These are phyloP conservation scores for Geranium incanum DNA, from an alignment of 441 rosid genomes.

Conservation along the genomic window DNA sequence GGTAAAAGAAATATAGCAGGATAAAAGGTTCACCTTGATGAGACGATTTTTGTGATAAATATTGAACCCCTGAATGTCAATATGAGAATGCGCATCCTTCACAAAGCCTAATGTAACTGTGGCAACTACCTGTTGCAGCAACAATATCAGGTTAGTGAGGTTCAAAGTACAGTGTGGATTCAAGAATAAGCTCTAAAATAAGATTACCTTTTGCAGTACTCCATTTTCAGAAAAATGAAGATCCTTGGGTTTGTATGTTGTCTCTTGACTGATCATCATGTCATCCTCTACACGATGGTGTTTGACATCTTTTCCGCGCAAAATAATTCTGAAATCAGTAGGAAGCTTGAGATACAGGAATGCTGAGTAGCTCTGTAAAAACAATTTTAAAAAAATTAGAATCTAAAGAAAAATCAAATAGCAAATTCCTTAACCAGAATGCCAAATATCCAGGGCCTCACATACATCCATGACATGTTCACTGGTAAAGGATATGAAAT, in stretches of 20 bases:
- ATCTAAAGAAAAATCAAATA: no score
- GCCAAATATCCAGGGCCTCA: neutral
- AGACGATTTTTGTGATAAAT: constrained; percentile 94
- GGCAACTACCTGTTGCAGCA: constrained; percentile 41
- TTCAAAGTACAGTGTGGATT: neutral
- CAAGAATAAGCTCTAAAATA: constrained; percentile 20
- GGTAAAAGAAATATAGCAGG: neutral
- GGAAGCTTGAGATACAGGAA: constrained; percentile 86
- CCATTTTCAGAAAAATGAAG: constrained; percentile 42
- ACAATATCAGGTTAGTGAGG: neutral
- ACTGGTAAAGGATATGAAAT: no score
- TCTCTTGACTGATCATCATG: constrained; percentile 62
- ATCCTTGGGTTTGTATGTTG: constrained; percentile 52
- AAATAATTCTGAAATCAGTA: constrained; percentile 67
- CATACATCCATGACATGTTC: neutral
- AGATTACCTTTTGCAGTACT: constrained; percentile 34
- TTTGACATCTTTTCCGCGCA: constrained; percentile 79
- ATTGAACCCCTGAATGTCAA: constrained; percentile 93
- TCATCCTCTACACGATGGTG: constrained; percentile 90
- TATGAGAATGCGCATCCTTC: constrained; percentile 80
- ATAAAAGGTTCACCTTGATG: constrained; percentile 45
- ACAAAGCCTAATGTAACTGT: constrained; percentile 83
- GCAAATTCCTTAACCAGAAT: neutral
- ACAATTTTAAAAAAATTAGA: constrained; percentile 8
- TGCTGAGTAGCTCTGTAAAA: constrained; percentile 70